These are phyloP conservation scores for Babesia ovis DNA, from an alignment of 169 alveolate genomes.

Conservation along the genomic window DNA sequence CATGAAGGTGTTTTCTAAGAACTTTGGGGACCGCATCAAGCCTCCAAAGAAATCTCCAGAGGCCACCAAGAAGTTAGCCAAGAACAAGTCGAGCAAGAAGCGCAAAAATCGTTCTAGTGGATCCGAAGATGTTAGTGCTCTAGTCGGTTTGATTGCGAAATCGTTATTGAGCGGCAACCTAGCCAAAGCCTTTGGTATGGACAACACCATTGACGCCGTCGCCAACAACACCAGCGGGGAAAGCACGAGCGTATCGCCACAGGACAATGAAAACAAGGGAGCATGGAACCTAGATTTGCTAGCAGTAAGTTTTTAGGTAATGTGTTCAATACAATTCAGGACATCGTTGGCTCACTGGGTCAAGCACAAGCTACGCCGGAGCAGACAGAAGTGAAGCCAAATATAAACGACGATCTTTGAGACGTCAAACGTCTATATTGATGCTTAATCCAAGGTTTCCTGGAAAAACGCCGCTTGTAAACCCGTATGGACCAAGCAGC, in stretches of 20 bases:
- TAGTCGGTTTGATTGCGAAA: constrained; percentile 10
- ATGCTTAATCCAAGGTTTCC: constrained; percentile 76
- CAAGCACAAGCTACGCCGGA: not conserved
- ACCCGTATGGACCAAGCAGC: constrained; percentile 75
- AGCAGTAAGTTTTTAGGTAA: not conserved
- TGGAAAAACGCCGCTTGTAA: constrained; percentile 72
- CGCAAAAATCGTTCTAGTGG: not conserved
- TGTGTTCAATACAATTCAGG: not conserved
- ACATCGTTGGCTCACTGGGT: not conserved
- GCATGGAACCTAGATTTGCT: not conserved
- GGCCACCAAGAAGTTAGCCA: not conserved
- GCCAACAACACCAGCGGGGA: not conserved
- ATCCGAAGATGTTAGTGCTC: not conserved
- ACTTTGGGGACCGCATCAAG: constrained; percentile 28
- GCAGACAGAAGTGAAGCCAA: not conserved
- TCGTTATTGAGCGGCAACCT: constrained; percentile 1
- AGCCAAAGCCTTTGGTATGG: not conserved
- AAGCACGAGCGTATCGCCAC: constrained; percentile 1
- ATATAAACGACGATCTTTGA: not conserved
- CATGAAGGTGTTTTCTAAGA: constrained; percentile 26
- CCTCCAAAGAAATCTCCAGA: not conserved
- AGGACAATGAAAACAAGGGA: not conserved
- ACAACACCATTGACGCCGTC: not conserved
- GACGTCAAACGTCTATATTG: constrained; percentile 58
- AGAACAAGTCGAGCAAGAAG: constrained; percentile 2